These are phyloP conservation scores for Pseudogymnoascus sp. DNA, from an alignment of 2,329 filamentous ascomycete genomes.

Conservation along the genomic window DNA sequence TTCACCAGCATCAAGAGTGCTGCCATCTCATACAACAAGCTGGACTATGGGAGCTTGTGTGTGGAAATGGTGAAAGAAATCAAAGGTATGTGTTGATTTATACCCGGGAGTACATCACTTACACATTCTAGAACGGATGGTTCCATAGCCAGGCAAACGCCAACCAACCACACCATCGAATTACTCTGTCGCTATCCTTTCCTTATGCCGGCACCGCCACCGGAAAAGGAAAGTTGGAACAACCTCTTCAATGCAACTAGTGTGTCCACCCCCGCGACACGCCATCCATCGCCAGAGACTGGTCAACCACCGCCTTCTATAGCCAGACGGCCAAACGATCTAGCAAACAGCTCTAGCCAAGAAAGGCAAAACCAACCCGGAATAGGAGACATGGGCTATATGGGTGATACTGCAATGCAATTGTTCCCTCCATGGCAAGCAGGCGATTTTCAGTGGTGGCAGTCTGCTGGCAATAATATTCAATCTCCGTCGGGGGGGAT, in stretches of 20 bases:
- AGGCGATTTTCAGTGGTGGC: background rate
- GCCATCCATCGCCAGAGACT: background rate
- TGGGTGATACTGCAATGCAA: background rate
- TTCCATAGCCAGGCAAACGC: background rate
- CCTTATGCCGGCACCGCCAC: background rate
- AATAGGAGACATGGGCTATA: background rate
- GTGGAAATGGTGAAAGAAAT: background rate
- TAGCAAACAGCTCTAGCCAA: background rate
- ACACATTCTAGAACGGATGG: background rate
- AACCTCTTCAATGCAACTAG: slow-evolving; percentile 10
- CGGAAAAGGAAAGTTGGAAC: slow-evolving; percentile 4
- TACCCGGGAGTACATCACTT: background rate
- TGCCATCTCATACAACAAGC: background rate
- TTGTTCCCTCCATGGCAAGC: background rate
- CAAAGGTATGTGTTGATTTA: background rate
- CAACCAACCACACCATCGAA: background rate
- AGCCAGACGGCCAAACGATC: background rate
- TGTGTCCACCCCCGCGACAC: background rate
- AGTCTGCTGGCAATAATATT: background rate
- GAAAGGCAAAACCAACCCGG: background rate
- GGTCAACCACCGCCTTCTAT: background rate
- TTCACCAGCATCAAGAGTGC: background rate
- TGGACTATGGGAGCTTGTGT: background rate
- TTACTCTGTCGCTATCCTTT: slow-evolving; percentile 9
- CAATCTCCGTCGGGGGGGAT: background rate